A percentile compares a stretch with the other conserved stretches of the same genome.
phyloP scores from a whole-genome alignment of 164 flowering plant genomes.

The Sextonia rubra region DNA sequence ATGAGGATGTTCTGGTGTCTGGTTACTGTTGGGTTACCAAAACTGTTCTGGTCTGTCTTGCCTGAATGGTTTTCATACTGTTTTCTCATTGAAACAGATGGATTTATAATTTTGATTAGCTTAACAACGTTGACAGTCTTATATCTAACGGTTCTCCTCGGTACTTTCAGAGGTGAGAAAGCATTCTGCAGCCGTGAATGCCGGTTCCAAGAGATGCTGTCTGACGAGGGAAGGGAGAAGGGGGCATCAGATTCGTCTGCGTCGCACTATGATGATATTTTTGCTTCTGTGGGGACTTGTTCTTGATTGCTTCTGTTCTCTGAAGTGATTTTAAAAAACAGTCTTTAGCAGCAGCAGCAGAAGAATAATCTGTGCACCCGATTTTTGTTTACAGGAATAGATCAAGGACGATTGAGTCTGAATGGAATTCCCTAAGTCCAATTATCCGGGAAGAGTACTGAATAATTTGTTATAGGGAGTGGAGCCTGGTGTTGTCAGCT shows the following conservation, averaged over 20 bases:
- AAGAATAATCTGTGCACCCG: background rate
- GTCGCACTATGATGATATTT: background rate
- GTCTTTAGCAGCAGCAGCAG: too few species aligned
- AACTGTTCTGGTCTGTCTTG: too few species aligned
- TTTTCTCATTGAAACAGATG: too few species aligned
- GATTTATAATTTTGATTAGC: too few species aligned
- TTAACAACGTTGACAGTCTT: too few species aligned
- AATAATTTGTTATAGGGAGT: background rate
- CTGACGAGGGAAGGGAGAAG: constrained; percentile 53
- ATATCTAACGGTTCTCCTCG: background rate
- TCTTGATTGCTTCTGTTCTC: constrained; percentile 22
- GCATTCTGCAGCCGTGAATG: constrained; percentile 88
- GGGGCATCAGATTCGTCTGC: constrained; percentile 14
- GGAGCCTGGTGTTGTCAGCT: too few species aligned
- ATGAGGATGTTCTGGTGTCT: too few species aligned
- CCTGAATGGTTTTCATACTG: too few species aligned
- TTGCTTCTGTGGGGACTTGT: constrained; percentile 15
- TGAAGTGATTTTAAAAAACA: background rate
- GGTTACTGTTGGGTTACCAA: too few species aligned
- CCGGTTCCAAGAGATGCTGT: constrained; percentile 61
- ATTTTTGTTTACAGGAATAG: background rate
- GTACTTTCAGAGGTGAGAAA: constrained; percentile 68
- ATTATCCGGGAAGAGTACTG: background rate
- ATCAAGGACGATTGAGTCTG: background rate
- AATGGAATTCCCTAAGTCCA: background rate